phyloP scores from a whole-genome alignment of 2,329 filamentous ascomycete genomes.

The Atkinsonella texensis region DNA sequence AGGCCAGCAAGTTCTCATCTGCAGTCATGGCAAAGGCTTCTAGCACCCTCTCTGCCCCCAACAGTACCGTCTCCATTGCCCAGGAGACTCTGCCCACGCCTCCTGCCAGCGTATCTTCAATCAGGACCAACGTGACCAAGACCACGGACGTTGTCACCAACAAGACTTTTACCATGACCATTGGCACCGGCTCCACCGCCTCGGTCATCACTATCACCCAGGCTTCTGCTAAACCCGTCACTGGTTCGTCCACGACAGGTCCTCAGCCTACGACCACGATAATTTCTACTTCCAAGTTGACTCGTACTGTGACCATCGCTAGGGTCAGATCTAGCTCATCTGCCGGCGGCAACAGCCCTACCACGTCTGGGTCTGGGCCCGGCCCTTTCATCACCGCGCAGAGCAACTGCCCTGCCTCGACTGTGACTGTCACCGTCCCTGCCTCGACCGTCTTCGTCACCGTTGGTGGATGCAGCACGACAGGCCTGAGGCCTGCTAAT shows the following conservation, averaged over 20 bases:
- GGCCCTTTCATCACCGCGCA: conserved; percentile 9
- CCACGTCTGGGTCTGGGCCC: conserved; percentile 11
- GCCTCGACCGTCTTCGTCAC: conserved; percentile 26
- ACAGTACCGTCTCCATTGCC: too few species aligned
- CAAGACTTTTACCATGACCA: conserved; percentile 23
- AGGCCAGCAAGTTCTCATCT: conserved; percentile 28
- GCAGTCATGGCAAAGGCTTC: conserved; percentile 24
- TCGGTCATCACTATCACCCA: conserved; percentile 30
- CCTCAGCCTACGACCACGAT: conserved; percentile 24
- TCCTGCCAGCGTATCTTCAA: conserved; percentile 12
- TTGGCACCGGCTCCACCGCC: conserved; percentile 19
- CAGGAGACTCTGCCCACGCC: conserved; percentile 4
- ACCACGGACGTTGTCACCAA: conserved; percentile 19
- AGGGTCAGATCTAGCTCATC: conserved; percentile 1
- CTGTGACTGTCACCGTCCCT: conserved; percentile 18
- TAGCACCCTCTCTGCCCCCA: conserved; percentile 8
- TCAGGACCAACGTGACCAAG: conserved; percentile 10
- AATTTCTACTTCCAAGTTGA: conserved; percentile 24
- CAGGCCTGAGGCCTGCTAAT: neutral
- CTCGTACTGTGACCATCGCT: conserved; percentile 22
- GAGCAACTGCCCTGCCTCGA: conserved; percentile 9
- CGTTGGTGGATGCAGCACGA: conserved; percentile 13
- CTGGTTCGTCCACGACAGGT: conserved; percentile 7
- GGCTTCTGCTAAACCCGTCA: conserved; percentile 24
- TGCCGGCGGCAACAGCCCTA: conserved; percentile 7